phyloP scores from a whole-genome alignment of 352 stramenopile species.

The Lagenidium sp. region DNA sequence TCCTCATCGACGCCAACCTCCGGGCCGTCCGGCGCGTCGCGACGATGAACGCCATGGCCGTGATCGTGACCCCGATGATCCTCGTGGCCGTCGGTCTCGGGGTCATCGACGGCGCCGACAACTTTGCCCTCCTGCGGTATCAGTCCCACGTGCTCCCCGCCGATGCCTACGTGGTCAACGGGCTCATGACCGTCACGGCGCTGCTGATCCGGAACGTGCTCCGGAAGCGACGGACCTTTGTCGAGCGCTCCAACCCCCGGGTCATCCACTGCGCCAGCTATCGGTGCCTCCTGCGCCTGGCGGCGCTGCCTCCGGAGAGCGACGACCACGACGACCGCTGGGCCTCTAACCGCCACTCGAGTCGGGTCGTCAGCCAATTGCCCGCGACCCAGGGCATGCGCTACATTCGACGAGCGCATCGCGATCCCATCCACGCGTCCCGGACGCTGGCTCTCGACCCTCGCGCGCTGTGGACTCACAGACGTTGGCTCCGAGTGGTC shows the following conservation, averaged over 20 bases:
- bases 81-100: not conserved
- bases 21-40: not conserved
- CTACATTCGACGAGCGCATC: too few species aligned
- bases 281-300: not conserved
- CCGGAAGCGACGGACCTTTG: not conserved
- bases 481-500: too few species aligned
- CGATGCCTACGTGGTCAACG: conserved; percentile 1
- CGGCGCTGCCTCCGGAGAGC: not conserved
- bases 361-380: too few species aligned
- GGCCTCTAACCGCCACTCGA: too few species aligned
- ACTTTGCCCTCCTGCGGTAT: conserved; percentile 1
- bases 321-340: too few species aligned
- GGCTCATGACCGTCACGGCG: conserved; percentile 1
- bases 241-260: not conserved
- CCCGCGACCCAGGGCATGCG: too few species aligned
- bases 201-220: conserved; percentile 2
- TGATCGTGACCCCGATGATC: not conserved
- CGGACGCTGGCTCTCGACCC: not conserved
- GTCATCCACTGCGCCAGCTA: conserved; percentile 2
- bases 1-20: conserved; percentile 2
- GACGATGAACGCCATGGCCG: not conserved
- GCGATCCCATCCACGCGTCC: not conserved
- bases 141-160: not conserved
- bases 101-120: not conserved
- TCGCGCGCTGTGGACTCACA: not conserved